Evolutionary conservation across 1,139 yeast genomes (phyloP).

Genomic region (Debaryomyces sp.): DNA sequence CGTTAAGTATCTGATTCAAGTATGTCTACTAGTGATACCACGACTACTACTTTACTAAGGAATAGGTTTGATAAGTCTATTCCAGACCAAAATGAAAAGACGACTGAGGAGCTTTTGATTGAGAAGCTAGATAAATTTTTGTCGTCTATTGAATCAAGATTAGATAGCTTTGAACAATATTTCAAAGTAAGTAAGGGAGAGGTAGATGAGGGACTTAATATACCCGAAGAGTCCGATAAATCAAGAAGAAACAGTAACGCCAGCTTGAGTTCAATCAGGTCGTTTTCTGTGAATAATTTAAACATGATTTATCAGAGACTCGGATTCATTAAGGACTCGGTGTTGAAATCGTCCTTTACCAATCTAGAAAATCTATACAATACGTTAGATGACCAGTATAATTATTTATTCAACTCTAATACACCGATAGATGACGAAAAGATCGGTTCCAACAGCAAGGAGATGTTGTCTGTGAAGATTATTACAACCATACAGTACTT

Average conservation of each 20-base stretch:
- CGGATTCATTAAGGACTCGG: constrained; percentile 42
- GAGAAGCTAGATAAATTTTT: constrained; percentile 56
- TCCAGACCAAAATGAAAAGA: constrained; percentile 5
- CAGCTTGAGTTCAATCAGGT: constrained; percentile 33
- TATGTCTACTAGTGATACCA: constrained; percentile 1
- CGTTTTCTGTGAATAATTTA: constrained; percentile 37
- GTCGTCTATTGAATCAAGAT: constrained; percentile 53
- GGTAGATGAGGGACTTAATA: constrained; percentile 9
- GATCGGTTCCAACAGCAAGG: constrained; percentile 28
- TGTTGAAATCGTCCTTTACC: constrained; percentile 44
- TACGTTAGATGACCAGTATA: constrained; percentile 59
- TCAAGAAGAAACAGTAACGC: constrained; percentile 28
- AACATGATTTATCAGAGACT: constrained; percentile 47
- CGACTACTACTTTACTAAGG: constrained; percentile 11
- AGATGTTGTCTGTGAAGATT: constrained; percentile 44
- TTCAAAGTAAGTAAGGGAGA: constrained; percentile 37
- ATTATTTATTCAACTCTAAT: constrained; percentile 38
- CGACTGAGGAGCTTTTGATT: constrained; percentile 52
- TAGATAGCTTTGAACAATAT: constrained; percentile 55
- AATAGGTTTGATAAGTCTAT: constrained; percentile 14
- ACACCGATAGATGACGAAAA: constrained; percentile 15
- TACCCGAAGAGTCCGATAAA: constrained; percentile 7
- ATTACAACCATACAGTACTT: constrained; percentile 56
- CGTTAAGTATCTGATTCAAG: background rate
- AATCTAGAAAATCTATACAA: constrained; percentile 51